Evolutionary conservation across 306 rosid species (phyloP), one percentile per base, ranked within the genome.

Genomic region (Ziziphus jujuba): DNA sequence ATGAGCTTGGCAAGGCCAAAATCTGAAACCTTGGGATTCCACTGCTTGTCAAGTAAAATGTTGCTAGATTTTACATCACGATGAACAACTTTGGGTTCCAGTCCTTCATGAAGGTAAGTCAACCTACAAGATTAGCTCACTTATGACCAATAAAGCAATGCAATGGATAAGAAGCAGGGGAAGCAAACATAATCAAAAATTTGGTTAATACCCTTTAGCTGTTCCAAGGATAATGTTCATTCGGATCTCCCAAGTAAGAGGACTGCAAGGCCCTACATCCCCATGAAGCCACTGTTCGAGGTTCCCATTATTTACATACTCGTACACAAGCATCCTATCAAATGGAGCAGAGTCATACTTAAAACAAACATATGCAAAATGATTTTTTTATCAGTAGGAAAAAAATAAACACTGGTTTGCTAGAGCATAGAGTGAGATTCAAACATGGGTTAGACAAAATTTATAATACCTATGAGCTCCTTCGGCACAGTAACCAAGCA

Each of bases 1-100:
- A 91, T 87, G 67, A 89, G 97, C 72, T 91, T 91, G 28, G 96
- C 96, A 34, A 91, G 97, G 63, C 97, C 97, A 78, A 91, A 91
- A 23, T 91, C 97, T 52, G 97, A 91, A 33, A 91, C 96, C 86
- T 89, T 89, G 23, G 97, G 66, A 80, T 89, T 83, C 97, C 96
- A 91, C 59, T 81, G 97, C 81, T 79, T 91, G 84, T 79, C 95
- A 55, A 89, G 80, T 84, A 91, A 78, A 74, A 91, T 87, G 79
- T 89, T 91, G 83, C 97, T 89, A 5, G 97, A 87, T 73, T 91
- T 91, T 59, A 91, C 83, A 72, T 89, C 97, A 2, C 97, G 91
- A 58, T 91, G 97, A 78, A 91, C 89, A 71, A 91, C 97, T 74
- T 91, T 91, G 6, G 97, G 98, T 77, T 91, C 98, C 55, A 91